Evolutionary conservation across 148 eudicot species (phyloP).

Genomic region (Spergularia marina): DNA sequence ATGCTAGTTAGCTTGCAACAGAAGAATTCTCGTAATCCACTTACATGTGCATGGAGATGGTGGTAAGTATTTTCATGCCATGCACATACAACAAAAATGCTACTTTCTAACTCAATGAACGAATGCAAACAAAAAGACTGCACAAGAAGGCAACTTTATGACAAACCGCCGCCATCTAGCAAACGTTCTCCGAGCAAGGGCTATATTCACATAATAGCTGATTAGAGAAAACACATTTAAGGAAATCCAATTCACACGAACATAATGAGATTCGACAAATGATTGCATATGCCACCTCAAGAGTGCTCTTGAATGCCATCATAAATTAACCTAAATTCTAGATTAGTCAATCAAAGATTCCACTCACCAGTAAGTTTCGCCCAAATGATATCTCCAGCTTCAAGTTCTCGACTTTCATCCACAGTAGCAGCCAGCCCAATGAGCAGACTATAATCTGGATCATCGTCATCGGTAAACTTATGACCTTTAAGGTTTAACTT

Average conservation of each 20-base stretch:
- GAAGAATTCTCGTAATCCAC: neutral
- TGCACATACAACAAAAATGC: neutral
- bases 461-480: constrained; percentile 46
- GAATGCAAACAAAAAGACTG: neutral
- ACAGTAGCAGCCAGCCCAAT: constrained; percentile 83
- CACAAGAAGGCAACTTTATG: neutral
- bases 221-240: neutral
- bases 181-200: neutral
- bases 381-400: constrained; percentile 91
- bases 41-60: constrained; percentile 1
- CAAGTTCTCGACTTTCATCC: constrained; percentile 79
- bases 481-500: constrained; percentile 47
- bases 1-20: constrained; percentile 7
- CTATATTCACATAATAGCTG: constrained; percentile 7
- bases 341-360: neutral
- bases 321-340: neutral
- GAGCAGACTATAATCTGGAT: constrained; percentile 67
- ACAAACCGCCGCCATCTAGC: neutral
- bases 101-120: neutral
- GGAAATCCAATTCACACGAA: neutral
- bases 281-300: neutral
- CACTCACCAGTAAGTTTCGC: constrained; percentile 83
- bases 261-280: neutral
- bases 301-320: neutral
- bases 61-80: neutral